A percentile compares a stretch with the other conserved stretches of the same genome.
Evolutionary conservation across 192 early-diverging fungal species (phyloP).

Genomic region (Coemansia sp.): DNA sequence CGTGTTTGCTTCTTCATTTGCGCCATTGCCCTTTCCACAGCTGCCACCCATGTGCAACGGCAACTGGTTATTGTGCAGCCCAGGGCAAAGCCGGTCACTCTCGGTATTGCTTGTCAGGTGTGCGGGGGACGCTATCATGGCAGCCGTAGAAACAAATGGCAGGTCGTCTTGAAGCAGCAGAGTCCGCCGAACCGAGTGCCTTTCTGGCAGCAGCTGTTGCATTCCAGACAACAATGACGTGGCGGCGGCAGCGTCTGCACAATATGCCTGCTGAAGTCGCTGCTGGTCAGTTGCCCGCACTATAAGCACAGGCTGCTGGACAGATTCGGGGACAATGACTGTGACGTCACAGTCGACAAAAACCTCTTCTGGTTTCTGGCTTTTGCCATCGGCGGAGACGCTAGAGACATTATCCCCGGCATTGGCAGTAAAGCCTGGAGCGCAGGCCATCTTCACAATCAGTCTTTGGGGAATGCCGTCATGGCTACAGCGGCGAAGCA

Average conservation of each 20-base stretch:
- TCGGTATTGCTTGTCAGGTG: neutral
- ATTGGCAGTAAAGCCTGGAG: neutral
- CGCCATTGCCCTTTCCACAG: neutral
- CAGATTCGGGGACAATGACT: slow-evolving; percentile 47
- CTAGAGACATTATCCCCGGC: neutral
- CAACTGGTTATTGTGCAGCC: neutral
- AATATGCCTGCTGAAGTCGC: neutral
- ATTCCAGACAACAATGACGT: neutral
- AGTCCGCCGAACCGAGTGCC: neutral
- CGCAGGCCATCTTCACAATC: slow-evolving; percentile 26
- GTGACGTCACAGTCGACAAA: slow-evolving; percentile 52
- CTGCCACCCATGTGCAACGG: slow-evolving; percentile 1
- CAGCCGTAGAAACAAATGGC: neutral
- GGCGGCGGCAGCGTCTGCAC: neutral
- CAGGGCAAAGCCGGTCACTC: neutral
- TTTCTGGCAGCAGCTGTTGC: neutral
- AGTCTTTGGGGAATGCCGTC: slow-evolving; percentile 50
- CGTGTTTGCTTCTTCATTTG: neutral
- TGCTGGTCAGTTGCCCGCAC: slow-evolving; percentile 41
- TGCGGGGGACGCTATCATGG: neutral
- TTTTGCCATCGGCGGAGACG: neutral
- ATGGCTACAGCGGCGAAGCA: slow-evolving; percentile 37
- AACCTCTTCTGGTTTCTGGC: neutral
- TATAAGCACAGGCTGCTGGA: slow-evolving; percentile 48
- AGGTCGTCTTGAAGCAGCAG: neutral